These are phyloP conservation scores for Schizosaccharomyces cryophilus DNA, from an alignment of 805 yeast genomes.

Conservation along the genomic window DNA sequence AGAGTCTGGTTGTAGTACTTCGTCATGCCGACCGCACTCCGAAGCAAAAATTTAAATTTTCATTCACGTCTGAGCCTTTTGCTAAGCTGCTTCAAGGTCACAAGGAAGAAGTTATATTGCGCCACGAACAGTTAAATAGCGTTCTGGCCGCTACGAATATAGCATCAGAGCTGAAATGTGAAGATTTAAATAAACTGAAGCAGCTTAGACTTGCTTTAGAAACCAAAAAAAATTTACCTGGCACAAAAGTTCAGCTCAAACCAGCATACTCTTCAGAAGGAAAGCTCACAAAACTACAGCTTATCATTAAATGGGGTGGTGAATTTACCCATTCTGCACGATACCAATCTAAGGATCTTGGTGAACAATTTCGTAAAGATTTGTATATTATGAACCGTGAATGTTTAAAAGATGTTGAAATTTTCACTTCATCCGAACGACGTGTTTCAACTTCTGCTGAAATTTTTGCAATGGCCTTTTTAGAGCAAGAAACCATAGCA, in stretches of 20 bases:
- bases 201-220: conserved; percentile 65
- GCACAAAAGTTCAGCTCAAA: conserved; percentile 85
- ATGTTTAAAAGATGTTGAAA: conserved; percentile 61
- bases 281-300: conserved; percentile 80
- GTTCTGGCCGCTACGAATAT: conserved; percentile 63
- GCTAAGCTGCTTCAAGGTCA: conserved; percentile 77
- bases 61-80: conserved; percentile 70
- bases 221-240: conserved; percentile 75
- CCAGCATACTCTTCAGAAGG: conserved; percentile 45
- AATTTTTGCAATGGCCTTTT: conserved; percentile 53
- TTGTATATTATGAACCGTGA: conserved; percentile 62
- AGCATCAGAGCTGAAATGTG: conserved; percentile 45
- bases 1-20: conserved; percentile 72
- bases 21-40: conserved; percentile 98
- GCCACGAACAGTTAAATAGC: conserved; percentile 67
- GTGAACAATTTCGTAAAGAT: conserved; percentile 87
- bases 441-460: conserved; percentile 86
- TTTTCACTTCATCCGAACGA: conserved; percentile 80
- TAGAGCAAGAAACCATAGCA: conserved; percentile 45
- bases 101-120: conserved; percentile 80
- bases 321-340: conserved; percentile 96
- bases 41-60: conserved; percentile 87
- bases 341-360: conserved; percentile 82
- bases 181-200: conserved; percentile 51
- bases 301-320: conserved; percentile 96